Percentiles rank a stretch among this genome's conserved stretches.
These are phyloP conservation scores for Cicer chorassanicum DNA, from an alignment of 306 rosid species.

Conservation along the genomic window DNA sequence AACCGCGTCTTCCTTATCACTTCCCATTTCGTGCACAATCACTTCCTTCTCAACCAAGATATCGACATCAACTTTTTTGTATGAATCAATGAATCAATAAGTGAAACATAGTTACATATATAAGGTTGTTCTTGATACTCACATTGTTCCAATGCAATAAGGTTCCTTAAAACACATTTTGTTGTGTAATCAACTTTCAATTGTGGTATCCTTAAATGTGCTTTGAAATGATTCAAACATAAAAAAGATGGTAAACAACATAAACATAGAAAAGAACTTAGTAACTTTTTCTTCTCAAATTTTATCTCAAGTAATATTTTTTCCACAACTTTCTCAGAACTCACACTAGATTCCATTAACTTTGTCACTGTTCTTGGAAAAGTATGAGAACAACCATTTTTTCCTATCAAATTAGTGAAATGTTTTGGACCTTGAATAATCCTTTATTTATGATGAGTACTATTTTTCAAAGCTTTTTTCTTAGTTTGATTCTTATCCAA, in stretches of 20 bases:
- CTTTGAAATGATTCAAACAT: slow-evolving; percentile 29
- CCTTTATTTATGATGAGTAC: neutral
- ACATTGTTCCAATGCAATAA: slow-evolving; percentile 67
- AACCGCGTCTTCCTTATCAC: slow-evolving; percentile 52
- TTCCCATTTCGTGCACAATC: slow-evolving; percentile 54
- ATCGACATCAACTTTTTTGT: slow-evolving; percentile 61
- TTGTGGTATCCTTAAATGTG: slow-evolving; percentile 45
- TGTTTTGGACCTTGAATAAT: slow-evolving; percentile 17
- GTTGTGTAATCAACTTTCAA: slow-evolving; percentile 49
- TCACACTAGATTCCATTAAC: slow-evolving; percentile 54
- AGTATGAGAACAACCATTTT: neutral
- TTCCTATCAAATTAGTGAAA: slow-evolving; percentile 51
- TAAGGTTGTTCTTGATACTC: slow-evolving; percentile 50
- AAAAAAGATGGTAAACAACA: slow-evolving; percentile 35
- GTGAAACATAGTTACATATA: slow-evolving; percentile 53
- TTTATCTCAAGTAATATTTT: slow-evolving; percentile 40
- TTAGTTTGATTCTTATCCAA: slow-evolving; percentile 29
- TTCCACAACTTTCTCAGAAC: slow-evolving; percentile 35
- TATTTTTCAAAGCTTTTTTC: neutral
- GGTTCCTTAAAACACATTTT: slow-evolving; percentile 56
- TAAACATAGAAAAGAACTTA: slow-evolving; percentile 49
- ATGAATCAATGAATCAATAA: slow-evolving; percentile 59
- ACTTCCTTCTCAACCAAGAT: slow-evolving; percentile 55
- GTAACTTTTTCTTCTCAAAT: slow-evolving; percentile 34
- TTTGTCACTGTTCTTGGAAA: slow-evolving; percentile 48